Evolutionary conservation across 352 stramenopile species (phyloP).

Genomic region (Phytophthora citrophthora): DNA sequence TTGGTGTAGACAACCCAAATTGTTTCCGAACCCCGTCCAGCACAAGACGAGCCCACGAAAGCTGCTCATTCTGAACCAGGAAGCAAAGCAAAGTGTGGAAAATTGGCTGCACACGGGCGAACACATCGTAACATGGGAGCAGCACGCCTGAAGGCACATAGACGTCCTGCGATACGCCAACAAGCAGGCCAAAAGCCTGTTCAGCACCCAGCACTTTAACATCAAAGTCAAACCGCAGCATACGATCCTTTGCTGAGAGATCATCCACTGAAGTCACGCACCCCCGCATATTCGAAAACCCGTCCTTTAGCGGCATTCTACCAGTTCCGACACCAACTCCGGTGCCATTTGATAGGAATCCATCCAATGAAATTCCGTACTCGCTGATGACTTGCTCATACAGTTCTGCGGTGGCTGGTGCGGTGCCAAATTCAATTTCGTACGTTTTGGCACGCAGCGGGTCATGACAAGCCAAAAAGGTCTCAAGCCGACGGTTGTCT

Average conservation of each 20-base stretch:
- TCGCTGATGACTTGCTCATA: conserved; percentile 78
- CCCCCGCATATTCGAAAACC: conserved; percentile 50
- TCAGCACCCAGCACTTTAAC: conserved; percentile 75
- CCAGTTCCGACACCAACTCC: conserved; percentile 22
- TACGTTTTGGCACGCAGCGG: conserved; percentile 83
- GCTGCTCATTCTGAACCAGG: conserved; percentile 70
- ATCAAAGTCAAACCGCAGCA: conserved; percentile 83
- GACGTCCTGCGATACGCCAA: conserved; percentile 81
- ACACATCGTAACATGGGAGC: conserved; percentile 78
- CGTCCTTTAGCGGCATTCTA: conserved; percentile 40
- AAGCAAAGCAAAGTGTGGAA: conserved; percentile 78
- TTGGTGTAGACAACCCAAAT: conserved; percentile 70
- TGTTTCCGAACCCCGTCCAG: conserved; percentile 52
- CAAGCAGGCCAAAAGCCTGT: conserved; percentile 71
- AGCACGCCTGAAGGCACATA: conserved; percentile 72
- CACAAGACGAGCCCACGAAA: conserved; percentile 59
- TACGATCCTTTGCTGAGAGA: conserved; percentile 56
- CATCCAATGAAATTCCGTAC: conserved; percentile 70
- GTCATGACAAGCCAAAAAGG: conserved; percentile 80
- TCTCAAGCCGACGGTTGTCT: conserved; percentile 54
- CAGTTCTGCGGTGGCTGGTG: conserved; percentile 60
- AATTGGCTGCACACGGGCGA: conserved; percentile 80
- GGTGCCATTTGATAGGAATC: conserved; percentile 36
- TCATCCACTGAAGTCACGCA: conserved; percentile 72
- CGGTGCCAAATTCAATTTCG: conserved; percentile 81